Evolutionary conservation across 768 basidiomycete genomes (phyloP).

Genomic region (Amanita fuliginea): DNA sequence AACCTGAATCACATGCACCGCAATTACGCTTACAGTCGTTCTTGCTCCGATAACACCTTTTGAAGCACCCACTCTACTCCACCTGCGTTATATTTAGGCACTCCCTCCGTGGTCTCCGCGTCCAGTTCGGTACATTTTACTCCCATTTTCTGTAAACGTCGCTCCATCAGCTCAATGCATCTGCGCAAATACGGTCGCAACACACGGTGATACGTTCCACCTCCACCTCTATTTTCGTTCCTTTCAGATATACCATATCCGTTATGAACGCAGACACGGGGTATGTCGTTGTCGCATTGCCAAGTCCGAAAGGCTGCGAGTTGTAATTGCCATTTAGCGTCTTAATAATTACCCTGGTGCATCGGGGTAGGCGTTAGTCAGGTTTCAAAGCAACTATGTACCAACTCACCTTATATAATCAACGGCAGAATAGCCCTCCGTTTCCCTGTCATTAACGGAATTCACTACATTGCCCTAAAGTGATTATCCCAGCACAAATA

Average conservation of each 20-base stretch:
- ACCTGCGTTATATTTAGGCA: constrained; percentile 31
- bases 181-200: background rate
- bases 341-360: constrained; percentile 47
- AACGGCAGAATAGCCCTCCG: constrained; percentile 69
- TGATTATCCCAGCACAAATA: background rate
- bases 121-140: constrained; percentile 47
- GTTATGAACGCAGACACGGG: constrained; percentile 77
- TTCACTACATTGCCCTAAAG: constrained; percentile 47
- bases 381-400: background rate
- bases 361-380: constrained; percentile 6
- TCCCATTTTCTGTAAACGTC: constrained; percentile 38
- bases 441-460: constrained; percentile 81
- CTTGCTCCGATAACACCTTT: constrained; percentile 13
- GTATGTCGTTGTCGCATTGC: constrained; percentile 50
- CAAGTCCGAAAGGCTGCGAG: constrained; percentile 40
- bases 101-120: constrained; percentile 11
- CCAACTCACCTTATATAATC: constrained; percentile 69
- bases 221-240: constrained; percentile 53
- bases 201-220: constrained; percentile 31
- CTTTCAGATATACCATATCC: constrained; percentile 71
- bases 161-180: background rate
- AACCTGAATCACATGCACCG: background rate
- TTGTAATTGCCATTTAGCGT: constrained; percentile 60
- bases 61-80: constrained; percentile 34
- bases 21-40: constrained; percentile 1